phyloP scores from a whole-genome alignment of 192 early-diverging fungal genomes.

The Coemansia brasiliensis region DNA sequence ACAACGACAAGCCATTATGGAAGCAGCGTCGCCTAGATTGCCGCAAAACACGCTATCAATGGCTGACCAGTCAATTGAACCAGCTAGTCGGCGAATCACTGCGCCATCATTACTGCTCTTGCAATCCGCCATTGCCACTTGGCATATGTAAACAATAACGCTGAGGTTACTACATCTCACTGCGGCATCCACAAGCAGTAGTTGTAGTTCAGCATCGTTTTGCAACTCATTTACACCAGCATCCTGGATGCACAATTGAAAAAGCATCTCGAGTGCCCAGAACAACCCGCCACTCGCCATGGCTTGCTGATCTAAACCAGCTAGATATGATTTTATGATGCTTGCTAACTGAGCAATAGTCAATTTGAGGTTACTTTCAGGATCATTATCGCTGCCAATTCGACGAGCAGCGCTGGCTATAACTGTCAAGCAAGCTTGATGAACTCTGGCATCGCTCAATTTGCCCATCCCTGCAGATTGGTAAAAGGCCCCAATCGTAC shows the following conservation, averaged over 20 bases:
- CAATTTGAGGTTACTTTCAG: neutral
- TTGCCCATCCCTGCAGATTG: neutral
- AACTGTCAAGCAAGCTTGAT: neutral
- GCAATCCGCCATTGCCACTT: neutral
- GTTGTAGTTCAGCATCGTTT: neutral
- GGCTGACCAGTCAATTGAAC: constrained; percentile 1
- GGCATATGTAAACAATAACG: constrained; percentile 25
- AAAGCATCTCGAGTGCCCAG: constrained; percentile 40
- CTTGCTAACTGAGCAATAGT: too few species aligned
- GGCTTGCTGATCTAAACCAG: too few species aligned
- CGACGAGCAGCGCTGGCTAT: constrained; percentile 11
- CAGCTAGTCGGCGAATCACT: neutral
- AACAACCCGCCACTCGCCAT: constrained; percentile 2
- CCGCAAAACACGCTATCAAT: constrained; percentile 7
- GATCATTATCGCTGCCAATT: constrained; percentile 10
- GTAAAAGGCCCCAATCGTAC: constrained; percentile 12
- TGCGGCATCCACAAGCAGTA: constrained; percentile 32
- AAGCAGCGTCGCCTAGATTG: constrained; percentile 7
- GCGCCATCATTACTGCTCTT: constrained; percentile 3
- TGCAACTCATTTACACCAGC: neutral
- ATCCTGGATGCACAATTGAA: constrained; percentile 16
- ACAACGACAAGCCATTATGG: neutral
- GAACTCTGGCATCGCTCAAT: too few species aligned
- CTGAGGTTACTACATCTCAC: constrained; percentile 24
- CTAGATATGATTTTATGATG: too few species aligned